Evolutionary conservation across 768 basidiomycete genomes (phyloP), one percentile per base, ranked within the genome.

Genomic region (Leccinum ochraceum): DNA sequence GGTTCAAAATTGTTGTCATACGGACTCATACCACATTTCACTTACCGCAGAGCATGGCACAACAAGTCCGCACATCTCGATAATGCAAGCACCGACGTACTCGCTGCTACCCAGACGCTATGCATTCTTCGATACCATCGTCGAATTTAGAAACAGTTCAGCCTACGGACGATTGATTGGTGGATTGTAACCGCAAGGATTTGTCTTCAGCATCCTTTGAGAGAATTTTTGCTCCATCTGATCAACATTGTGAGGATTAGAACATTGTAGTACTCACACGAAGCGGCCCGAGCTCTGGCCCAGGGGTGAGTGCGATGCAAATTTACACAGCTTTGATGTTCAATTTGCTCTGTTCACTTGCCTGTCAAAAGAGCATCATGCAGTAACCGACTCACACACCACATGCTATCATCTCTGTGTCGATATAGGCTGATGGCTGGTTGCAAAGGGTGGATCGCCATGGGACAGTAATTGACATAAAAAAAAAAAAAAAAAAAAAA

Each of bases 51-150:
- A 83, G 66, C 90, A 92, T 0, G 94, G 90, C 17, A 87, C 80
- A 4, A 95, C 94, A 16, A 98, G 79, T 3, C 94, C 97, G 46
- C 87, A 74, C 83, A 98, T 86, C 65, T 95, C 92, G 51, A 98
- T 88, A 2, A 34, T 34, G 34, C 34, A 34, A 34, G 13, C 34
- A 96, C 95, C 28, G 28, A 28, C 2, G 92, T 86, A 67, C 90
- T 93, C 2, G 94, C 92, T 17, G 95, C 95, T 6, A 94, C 92
- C 94, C 32, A 1, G 94, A 85, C 5, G 93, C 85, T 17, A 96
- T 81, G 63, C 92, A 92, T 28, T 89, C 13, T 71, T 95, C 90
- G n/a, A 91, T 80, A 17, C 92, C 91, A 72, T 97, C 94, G 34
- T 34, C 1, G 1, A 34, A 6, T 34, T 13, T 34, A 11, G 11